Evolutionary conservation across 805 yeast species (phyloP), one percentile per base, ranked within the genome.

Genomic region (Kuraishia hungarica): DNA sequence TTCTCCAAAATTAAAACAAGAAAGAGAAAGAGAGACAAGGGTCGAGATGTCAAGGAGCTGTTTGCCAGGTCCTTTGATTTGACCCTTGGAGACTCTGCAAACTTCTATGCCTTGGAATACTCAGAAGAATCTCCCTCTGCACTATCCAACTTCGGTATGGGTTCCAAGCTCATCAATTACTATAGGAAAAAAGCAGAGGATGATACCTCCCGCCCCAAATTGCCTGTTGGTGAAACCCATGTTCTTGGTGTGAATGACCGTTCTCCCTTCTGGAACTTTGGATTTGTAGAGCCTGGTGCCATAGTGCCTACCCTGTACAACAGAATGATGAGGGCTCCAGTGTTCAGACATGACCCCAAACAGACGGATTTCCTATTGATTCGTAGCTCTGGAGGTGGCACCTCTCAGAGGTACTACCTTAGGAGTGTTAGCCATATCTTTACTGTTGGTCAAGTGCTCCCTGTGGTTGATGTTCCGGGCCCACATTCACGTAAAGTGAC

Each of bases 251-350:
- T 89, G 1, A 97, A 92, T 66, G 99, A 94, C 70, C 80, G 96
- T 62, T 89, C 97, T 7, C 97, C 99, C 13, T 94, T 94, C 67
- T 94, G 99, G 98, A 94, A 92, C 68, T 94, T 91, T 73, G 99
- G 99, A 1, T 89, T 87, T 72, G 98, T 94, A 7, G 97, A 90
- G 51, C 89, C 91, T 2, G 99, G 99, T 2, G 89, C 87, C 62
- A 82, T 90, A 55, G 97, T 92, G 2, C 98, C 98, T 0, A 89
- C 99, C 0, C 72, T 93, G 51, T 94, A 94, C 72, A 94, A 93
- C 67, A 87, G 90, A 63, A 86, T 94, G 87, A 69, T 87, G 3
- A 74, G 99, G 58, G 97, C 99, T 0, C 99, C 99, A 0, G 80
- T 93, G 2, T 93, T 89, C 73, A 84, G 85, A 64, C 99, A 94